phyloP scores from a whole-genome alignment of 169 alveolate species.

The Pseudocohnilembus persalinus region DNA sequence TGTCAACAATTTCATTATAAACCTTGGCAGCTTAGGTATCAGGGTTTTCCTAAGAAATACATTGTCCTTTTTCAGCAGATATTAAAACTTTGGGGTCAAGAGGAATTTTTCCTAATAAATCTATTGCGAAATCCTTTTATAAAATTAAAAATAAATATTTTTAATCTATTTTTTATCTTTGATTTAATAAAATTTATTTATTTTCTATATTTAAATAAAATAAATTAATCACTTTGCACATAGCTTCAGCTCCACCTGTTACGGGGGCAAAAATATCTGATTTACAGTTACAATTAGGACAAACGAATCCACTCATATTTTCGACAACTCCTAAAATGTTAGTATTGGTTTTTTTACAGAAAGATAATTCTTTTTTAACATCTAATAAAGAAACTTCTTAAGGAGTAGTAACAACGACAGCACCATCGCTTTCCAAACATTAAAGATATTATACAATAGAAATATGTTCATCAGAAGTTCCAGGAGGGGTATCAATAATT shows the following conservation, averaged over 20 bases:
- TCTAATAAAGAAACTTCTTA: conserved; percentile 79
- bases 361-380: conserved; percentile 82
- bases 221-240: conserved; percentile 65
- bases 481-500: conserved; percentile 84
- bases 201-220: too few relatives aligned
- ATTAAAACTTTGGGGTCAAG: conserved; percentile 80
- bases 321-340: conserved; percentile 80
- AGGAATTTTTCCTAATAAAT: conserved; percentile 70
- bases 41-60: conserved; percentile 58
- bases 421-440: conserved; percentile 64
- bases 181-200: too few relatives aligned
- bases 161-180: too few relatives aligned
- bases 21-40: conserved; percentile 51
- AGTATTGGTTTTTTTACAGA: conserved; percentile 77
- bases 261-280: conserved; percentile 76
- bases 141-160: too few relatives aligned
- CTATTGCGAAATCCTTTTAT: too few relatives aligned
- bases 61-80: conserved; percentile 73
- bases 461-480: conserved; percentile 86
- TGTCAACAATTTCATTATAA: conserved; percentile 32
- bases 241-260: conserved; percentile 80
- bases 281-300: conserved; percentile 77
- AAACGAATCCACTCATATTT: conserved; percentile 84
- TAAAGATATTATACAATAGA: conserved; percentile 73
- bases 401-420: conserved; percentile 83